Evolutionary conservation across 352 stramenopile genomes (phyloP), one percentile per base, ranked within the genome.

Genomic region (Globisporangium canariense): DNA sequence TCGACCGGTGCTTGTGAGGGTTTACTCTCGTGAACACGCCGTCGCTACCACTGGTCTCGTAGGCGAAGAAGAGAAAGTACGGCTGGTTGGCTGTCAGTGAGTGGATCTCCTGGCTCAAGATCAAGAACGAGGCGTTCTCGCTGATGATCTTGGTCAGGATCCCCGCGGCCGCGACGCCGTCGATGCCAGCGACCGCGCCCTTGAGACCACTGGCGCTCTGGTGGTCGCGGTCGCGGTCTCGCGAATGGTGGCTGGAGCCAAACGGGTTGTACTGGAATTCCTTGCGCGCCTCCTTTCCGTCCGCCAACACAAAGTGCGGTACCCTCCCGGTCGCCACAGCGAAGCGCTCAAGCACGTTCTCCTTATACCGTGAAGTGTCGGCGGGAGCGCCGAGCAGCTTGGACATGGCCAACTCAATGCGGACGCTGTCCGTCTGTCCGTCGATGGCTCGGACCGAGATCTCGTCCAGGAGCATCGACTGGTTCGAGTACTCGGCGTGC

Each of bases 401-500:
- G 13, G 81, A 89, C 20, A 91, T 67, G 2, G 66, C 41, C 1
- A 93, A 58, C 61, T 67, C 65, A 25, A 94, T 74, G 14, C 69
- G 71, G 51, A 91, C 65, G 16, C 62, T 71, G 43, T 87, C 74
- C 0, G 75, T 88, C 32, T 68, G 68, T 11, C 74, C 82, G 6
- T 66, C 36, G 7, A 90, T 60, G 6, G 83, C 67, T n/a, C 38
- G 14, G 0, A 88, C 58, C 2, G 70, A 43, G 16, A 89, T 69
- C 28, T 89, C 73, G 40, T 94, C 86, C 25, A 86, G 60, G 32
- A 85, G 43, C 0, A 76, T 65, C 0, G 86, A 92, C 50, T 91
- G 81, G 50, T 93, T 94, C 5, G 81, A 81, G 67, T 91, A 94
- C 51, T 94, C 84, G 0, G 83, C 83, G 65, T 91, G 80, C 0